Percentiles rank a stretch among this genome's conserved stretches.
phyloP scores from a whole-genome alignment of 2,329 filamentous ascomycete species.

The Exserohilum turcica region DNA sequence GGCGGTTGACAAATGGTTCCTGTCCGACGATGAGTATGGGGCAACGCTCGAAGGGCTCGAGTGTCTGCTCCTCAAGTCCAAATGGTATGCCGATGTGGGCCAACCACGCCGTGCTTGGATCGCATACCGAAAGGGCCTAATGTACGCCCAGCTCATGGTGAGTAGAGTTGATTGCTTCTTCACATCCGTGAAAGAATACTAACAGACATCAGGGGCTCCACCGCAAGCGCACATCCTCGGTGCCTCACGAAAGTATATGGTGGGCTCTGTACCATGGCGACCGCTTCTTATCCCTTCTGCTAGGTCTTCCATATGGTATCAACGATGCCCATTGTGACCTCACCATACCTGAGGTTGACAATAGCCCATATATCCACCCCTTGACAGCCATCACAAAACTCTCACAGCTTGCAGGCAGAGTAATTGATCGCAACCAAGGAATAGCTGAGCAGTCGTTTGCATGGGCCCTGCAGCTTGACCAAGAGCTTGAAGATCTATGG shows the following conservation, averaged over 20 bases:
- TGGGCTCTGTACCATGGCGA: constrained; percentile 53
- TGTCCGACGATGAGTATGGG: constrained; percentile 57
- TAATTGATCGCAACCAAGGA: constrained; percentile 53
- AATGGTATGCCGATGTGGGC: constrained; percentile 61
- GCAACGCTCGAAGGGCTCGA: constrained; percentile 60
- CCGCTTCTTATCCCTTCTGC: constrained; percentile 57
- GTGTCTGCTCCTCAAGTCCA: constrained; percentile 57
- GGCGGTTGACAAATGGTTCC: constrained; percentile 55
- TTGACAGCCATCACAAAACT: constrained; percentile 43
- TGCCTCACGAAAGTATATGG: constrained; percentile 47
- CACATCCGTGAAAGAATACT: constrained; percentile 6
- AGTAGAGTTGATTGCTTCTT: constrained; percentile 32
- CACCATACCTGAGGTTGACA: constrained; percentile 32
- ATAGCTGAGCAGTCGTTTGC: constrained; percentile 43
- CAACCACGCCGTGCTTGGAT: constrained; percentile 62
- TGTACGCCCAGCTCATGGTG: constrained; percentile 60
- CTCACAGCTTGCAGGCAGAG: constrained; percentile 49
- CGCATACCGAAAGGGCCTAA: constrained; percentile 56
- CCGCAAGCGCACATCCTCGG: constrained; percentile 42
- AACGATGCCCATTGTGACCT: constrained; percentile 48
- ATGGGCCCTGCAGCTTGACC: constrained; percentile 50
- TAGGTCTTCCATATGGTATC: constrained; percentile 58
- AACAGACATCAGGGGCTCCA: constrained; percentile 43
- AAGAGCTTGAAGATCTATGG: constrained; percentile 49
- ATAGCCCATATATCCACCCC: constrained; percentile 36